Evolutionary conservation across 352 stramenopile species (phyloP), one percentile per base, ranked within the genome.

Genomic region (Phytophthora cryptogea): DNA sequence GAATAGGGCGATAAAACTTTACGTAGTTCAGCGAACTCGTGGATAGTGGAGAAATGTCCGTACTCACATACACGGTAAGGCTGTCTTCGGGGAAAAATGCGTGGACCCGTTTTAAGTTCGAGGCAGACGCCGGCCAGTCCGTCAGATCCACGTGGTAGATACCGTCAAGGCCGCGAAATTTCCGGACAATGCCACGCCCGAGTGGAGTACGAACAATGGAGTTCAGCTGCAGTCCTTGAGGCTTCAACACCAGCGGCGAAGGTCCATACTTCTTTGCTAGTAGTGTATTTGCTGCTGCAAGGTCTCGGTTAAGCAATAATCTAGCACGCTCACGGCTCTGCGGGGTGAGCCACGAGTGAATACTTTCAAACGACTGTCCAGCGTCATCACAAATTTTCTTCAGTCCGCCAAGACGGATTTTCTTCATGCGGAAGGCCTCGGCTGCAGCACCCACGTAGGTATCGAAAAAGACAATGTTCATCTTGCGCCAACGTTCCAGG

Each of bases 381-480:
- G 81, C 67, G 11, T 87, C 78, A 28, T 81, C 72, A 40, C 69
- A 80, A 33, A 94, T 85, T 57, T 90, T 91, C 35, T 82, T 75
- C n/a, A 94, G 51, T 2, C 87, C 85, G 6, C 39, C 20, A 7
- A 92, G 57, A 7, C 82, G 81, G 17, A 95, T 70, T 57, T 88
- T 89, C 47, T 87, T 74, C 74, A 92, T 83, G 33, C 70, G 71
- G 54, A 68, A 90, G 26, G 82, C 85, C 37, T 96, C 79, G 4
- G 94, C 71, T 1, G 90, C 86, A 11, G 88, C 90, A 35, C 89
- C 90, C 14, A 94, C 72, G 43, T 96, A 97, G 32, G 88, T 96
- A 63, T 96, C 80, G 55, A 97, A 97, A 63, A 97, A 98, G 10
- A 95, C 63, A 28, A 97, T 95, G 62, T 94, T 93, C 67, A 95